Base-by-base conservation (phyloP, 306 rosid species). In the Ammopiptanthus mongolicus region DNA sequence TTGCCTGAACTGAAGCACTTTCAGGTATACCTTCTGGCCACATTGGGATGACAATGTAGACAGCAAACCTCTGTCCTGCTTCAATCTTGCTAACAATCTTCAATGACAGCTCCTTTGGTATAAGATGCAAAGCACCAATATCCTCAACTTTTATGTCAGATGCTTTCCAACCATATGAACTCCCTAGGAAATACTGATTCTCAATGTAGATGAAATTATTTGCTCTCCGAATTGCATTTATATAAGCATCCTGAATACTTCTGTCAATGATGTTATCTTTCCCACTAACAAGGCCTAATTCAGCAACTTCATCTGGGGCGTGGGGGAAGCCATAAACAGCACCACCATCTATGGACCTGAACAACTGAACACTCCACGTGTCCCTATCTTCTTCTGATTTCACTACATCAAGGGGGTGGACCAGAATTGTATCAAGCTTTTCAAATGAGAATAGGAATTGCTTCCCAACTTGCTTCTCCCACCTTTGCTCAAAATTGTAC, bases 11-110 rank as follows among this genome's bases (percentile, higher is more conserved):
- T 33, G 96, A 88, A 22, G 50, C 91, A 80, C 93, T 93, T 53
- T 86, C 93, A 1, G 97, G 98, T 25, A 73, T 50, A 37, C 96
- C 96, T 85, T 93, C 93, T 23, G 98, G 97, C 94, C 98, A 93
- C 97, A 89, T 88, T 63, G 96, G 97, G 46, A 93, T 80, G 86
- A 89, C 92, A 37, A 91, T 51, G 74, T 91, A 93, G 19, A 81
- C 94, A 10, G 34, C 61, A 70, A 93, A 93, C 73, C 97, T 85
- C 63, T 93, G 84, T 60, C 75, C 83, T 8, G 88, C 86, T 80
- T 91, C 87, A 47, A 93, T 91, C 76, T 91, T 93, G 41, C 92
- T 89, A 5, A 89, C 84, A 78, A 93, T 89, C 85, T 93, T 93
- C 17, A 88, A 65, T 11, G 94, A 88, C 0, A 93, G 28, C 83